Percentiles rank a stretch among this genome's conserved stretches.
phyloP scores from a whole-genome alignment of 768 basidiomycete genomes.

The Dioszegia crocea region DNA sequence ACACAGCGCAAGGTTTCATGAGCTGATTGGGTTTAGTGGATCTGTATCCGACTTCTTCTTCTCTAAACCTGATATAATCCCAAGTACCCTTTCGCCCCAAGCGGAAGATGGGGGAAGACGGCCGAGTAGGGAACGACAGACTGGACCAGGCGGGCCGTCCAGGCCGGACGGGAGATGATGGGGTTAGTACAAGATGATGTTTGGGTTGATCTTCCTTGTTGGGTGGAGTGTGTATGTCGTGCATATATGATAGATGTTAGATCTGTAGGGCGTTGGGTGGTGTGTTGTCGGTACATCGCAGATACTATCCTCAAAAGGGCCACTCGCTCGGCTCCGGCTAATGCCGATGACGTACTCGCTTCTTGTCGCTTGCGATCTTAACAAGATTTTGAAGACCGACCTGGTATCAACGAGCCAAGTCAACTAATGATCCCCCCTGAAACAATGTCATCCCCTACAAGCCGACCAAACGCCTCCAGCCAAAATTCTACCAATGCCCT shows the following conservation, averaged over 20 bases:
- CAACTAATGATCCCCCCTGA: too few species aligned
- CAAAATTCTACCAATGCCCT: too few species aligned
- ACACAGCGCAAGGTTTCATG: background rate
- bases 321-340: too few species aligned
- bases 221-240: background rate
- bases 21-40: constrained; percentile 26
- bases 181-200: background rate
- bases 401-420: too few species aligned
- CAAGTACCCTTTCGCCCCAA: background rate
- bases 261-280: background rate
- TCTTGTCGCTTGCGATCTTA: too few species aligned
- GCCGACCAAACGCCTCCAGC: too few species aligned
- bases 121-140: background rate
- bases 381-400: too few species aligned
- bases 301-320: too few species aligned
- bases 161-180: constrained; percentile 1
- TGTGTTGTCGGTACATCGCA: too few species aligned
- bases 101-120: background rate
- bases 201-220: too few species aligned
- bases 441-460: too few species aligned
- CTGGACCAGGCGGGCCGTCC: background rate
- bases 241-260: background rate
- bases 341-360: too few species aligned
- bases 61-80: constrained; percentile 32
- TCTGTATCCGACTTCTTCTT: constrained; percentile 50